phyloP scores from a whole-genome alignment of 2,329 filamentous ascomycete genomes.

The Talaromyces marneffei region DNA sequence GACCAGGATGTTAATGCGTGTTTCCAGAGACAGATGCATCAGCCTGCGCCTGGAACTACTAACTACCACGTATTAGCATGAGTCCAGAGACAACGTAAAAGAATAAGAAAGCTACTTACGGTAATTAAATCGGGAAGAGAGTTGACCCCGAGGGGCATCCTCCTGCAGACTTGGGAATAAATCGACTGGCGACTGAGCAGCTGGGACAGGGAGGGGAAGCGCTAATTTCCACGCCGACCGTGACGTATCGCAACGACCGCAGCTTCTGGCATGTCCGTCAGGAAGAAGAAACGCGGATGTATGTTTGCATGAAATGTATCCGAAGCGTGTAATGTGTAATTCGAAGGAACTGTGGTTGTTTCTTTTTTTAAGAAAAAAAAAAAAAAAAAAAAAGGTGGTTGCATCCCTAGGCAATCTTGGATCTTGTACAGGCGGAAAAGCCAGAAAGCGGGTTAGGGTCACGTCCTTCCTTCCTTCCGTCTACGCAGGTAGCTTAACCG shows the following conservation, averaged over 20 bases:
- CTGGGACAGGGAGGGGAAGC: not conserved
- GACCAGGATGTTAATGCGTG: not conserved
- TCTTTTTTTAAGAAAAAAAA: not conserved
- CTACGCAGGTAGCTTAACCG: not conserved
- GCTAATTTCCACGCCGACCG: conserved; percentile 9
- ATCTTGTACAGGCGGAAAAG: too few relatives aligned
- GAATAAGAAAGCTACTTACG: not conserved
- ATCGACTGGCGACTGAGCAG: not conserved
- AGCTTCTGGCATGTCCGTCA: not conserved
- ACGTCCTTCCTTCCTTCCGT: not conserved
- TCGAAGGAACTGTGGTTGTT: not conserved
- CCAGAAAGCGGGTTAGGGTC: conserved; percentile 1
- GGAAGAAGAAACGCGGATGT: not conserved
- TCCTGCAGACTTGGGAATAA: not conserved
- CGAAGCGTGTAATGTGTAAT: not conserved
- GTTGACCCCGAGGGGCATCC: not conserved
- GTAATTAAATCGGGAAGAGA: not conserved
- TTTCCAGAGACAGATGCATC: not conserved
- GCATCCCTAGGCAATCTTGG: too few relatives aligned
- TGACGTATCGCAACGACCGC: not conserved
- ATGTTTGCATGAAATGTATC: not conserved
- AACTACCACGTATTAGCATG: not conserved
- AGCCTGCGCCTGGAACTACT: not conserved
- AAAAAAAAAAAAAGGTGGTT: not conserved
- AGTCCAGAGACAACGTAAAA: not conserved